Percentiles rank a stretch among this genome's conserved stretches.
phyloP scores from a whole-genome alignment of 495 filamentous ascomycete genomes.

The Aspergillus hancockii region DNA sequence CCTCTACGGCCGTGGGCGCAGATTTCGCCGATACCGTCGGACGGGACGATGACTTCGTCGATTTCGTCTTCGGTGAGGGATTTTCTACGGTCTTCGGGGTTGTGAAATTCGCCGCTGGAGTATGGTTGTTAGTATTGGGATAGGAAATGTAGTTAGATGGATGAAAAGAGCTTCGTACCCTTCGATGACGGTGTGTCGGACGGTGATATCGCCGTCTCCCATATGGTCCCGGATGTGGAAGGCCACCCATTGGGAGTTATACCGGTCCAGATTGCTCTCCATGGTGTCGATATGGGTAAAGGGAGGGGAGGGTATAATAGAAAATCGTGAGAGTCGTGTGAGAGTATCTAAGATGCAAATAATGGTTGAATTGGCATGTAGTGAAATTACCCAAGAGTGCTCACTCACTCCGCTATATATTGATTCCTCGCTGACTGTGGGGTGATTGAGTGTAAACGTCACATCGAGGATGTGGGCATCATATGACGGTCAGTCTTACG shows the following conservation, averaged over 20 bases:
- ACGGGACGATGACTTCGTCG: slow-evolving; percentile 35
- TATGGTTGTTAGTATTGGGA: slow-evolving; percentile 9
- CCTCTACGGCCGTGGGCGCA: slow-evolving; percentile 36
- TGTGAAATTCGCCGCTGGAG: slow-evolving; percentile 36
- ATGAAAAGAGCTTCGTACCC: slow-evolving; percentile 20
- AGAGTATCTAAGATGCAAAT: not conserved
- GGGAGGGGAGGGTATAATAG: not conserved
- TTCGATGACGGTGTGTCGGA: slow-evolving; percentile 38
- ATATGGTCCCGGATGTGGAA: slow-evolving; percentile 44
- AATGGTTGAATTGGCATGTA: not conserved
- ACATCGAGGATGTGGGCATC: not conserved
- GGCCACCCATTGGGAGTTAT: slow-evolving; percentile 36
- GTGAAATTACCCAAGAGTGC: not conserved
- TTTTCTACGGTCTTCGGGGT: slow-evolving; percentile 26
- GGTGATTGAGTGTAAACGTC: not conserved
- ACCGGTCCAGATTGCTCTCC: slow-evolving; percentile 22
- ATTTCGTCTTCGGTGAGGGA: slow-evolving; percentile 39
- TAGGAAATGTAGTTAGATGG: not conserved
- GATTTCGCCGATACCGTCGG: slow-evolving; percentile 39
- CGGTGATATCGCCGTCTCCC: slow-evolving; percentile 29
- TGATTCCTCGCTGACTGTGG: not conserved
- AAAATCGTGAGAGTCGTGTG: not conserved
- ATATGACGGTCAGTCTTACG: not conserved
- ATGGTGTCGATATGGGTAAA: not conserved
- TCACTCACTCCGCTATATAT: not conserved